Conservation (phyloP, 768 basidiomycete genomes). For the Boletus subparvulus region DNA sequence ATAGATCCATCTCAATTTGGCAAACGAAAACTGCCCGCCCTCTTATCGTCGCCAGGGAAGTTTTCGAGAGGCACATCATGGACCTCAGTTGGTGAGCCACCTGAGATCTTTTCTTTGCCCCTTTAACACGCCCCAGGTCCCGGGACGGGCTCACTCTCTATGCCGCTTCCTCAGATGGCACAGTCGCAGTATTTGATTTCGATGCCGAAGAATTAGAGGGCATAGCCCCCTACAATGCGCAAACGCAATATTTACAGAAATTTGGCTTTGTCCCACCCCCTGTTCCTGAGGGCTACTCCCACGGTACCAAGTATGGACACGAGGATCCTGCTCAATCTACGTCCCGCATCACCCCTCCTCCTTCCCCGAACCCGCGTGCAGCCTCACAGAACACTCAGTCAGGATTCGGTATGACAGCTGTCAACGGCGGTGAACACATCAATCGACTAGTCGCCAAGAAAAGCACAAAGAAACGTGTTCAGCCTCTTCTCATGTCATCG, state of each 20-base stretch:
- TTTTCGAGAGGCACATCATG: conserved; percentile 93
- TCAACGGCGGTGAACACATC: conserved; percentile 55
- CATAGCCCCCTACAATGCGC: conserved; percentile 69
- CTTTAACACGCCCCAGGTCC: conserved; percentile 57
- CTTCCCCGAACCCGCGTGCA: conserved; percentile 41
- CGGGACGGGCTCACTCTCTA: conserved; percentile 90
- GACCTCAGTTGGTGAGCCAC: conserved; percentile 88
- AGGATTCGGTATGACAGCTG: conserved; percentile 41
- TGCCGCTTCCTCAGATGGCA: conserved; percentile 94
- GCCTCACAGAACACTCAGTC: conserved; percentile 34
- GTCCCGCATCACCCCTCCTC: conserved; percentile 47
- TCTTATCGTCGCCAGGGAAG: conserved; percentile 88
- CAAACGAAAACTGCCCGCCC: conserved; percentile 90
- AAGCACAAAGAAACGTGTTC: conserved; percentile 65
- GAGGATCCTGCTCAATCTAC: conserved; percentile 20
- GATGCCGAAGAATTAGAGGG: conserved; percentile 78
- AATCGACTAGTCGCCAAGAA: conserved; percentile 77
- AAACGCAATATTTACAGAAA: conserved; percentile 77
- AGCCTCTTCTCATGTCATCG: conserved; percentile 40
- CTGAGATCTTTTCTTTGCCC: not conserved
- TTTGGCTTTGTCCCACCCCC: conserved; percentile 73
- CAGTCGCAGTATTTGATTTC: conserved; percentile 86
- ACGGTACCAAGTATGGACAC: conserved; percentile 33
- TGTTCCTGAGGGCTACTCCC: conserved; percentile 70
- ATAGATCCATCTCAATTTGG: conserved; percentile 94